Conservation (phyloP, 345 rosid species). For the Eucalyptus polybractea region DNA sequence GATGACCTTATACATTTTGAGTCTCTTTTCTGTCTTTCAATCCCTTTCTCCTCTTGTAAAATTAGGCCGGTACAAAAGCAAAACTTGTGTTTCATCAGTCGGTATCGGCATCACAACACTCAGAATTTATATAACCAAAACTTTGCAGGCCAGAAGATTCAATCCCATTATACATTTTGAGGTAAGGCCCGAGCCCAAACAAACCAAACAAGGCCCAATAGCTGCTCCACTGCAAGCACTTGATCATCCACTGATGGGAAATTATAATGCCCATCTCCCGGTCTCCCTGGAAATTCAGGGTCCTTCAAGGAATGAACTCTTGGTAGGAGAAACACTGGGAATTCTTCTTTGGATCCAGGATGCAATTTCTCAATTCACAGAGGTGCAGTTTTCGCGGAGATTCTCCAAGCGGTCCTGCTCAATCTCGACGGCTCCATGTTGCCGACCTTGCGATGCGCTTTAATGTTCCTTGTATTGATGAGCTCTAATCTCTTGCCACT, state of each 20-base stretch:
- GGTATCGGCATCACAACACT: background rate
- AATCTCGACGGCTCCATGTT: background rate
- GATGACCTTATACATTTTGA: background rate
- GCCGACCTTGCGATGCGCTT: background rate
- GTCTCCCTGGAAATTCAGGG: background rate
- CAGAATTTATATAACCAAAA: background rate
- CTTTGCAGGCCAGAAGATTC: background rate
- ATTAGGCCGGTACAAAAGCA: background rate
- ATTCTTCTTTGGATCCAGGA: background rate
- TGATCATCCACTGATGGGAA: background rate
- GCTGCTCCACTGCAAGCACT: background rate
- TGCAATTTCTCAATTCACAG: background rate
- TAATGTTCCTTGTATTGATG: background rate
- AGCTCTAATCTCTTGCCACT: background rate
- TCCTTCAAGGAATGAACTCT: background rate
- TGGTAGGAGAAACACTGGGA: background rate
- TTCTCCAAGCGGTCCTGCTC: background rate
- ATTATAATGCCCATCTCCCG: background rate
- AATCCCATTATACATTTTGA: background rate
- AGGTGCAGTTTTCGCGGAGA: background rate
- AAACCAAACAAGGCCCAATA: background rate
- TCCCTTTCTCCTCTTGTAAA: background rate
- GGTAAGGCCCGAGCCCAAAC: background rate
- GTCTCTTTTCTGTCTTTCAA: background rate
- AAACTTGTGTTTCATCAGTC: background rate